These are phyloP conservation scores for Leccinum subgranulosum DNA, from an alignment of 768 basidiomycete species.

Conservation along the genomic window DNA sequence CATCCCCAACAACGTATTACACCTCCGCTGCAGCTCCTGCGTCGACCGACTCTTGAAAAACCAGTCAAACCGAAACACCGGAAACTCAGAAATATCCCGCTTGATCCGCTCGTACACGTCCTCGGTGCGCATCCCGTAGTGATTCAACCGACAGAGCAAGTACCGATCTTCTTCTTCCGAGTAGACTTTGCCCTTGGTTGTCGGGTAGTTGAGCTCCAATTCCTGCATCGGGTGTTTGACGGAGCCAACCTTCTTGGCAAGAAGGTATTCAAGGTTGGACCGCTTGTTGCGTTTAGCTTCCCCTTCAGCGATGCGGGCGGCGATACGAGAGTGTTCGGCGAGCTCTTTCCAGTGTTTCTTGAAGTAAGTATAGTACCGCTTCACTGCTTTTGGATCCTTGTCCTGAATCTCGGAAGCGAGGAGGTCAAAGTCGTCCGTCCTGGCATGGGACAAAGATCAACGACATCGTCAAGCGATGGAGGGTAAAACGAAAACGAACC, in stretches of 20 bases:
- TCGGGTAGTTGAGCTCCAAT: slow-evolving; percentile 91
- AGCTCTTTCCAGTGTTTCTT: slow-evolving; percentile 83
- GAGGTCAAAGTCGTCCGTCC: slow-evolving; percentile 61
- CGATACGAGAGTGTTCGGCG: slow-evolving; percentile 72
- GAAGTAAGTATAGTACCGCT: slow-evolving; percentile 78
- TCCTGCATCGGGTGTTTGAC: slow-evolving; percentile 95
- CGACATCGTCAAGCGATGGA: background rate
- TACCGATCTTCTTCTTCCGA: slow-evolving; percentile 97
- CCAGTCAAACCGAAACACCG: slow-evolving; percentile 97
- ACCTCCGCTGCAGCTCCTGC: slow-evolving; percentile 83
- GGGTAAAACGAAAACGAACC: slow-evolving; percentile 49
- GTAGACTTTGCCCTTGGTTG: slow-evolving; percentile 95
- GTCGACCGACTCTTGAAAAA: slow-evolving; percentile 94
- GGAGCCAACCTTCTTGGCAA: slow-evolving; percentile 78
- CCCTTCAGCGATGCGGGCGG: slow-evolving; percentile 82
- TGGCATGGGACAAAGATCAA: slow-evolving; percentile 19
- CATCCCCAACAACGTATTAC: slow-evolving; percentile 83
- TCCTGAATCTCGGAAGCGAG: slow-evolving; percentile 84
- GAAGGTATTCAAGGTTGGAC: slow-evolving; percentile 72
- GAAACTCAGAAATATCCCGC: slow-evolving; percentile 94
- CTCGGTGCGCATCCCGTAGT: slow-evolving; percentile 86
- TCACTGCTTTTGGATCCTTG: slow-evolving; percentile 76
- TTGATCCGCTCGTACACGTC: slow-evolving; percentile 96
- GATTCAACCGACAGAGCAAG: slow-evolving; percentile 81
- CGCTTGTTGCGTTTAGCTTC: slow-evolving; percentile 88